Base-by-base conservation (phyloP, 2,329 filamentous ascomycete genomes). In the Aspergillus proliferans region DNA sequence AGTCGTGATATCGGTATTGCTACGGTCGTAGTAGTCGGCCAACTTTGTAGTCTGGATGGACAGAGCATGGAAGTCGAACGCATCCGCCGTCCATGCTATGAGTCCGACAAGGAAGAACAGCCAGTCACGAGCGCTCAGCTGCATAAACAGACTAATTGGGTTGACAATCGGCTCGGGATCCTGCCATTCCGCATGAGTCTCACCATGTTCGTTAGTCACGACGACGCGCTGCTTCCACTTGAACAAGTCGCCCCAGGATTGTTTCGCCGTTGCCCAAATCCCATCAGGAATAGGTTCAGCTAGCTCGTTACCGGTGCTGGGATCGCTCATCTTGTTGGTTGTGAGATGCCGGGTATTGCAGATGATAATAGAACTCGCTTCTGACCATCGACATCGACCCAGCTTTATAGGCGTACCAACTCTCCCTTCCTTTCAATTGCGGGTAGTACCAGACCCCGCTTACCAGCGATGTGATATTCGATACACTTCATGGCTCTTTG, bases 61-160 rank as follows among this genome's bases (percentile, higher is more conserved):
- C 7, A 92, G 76, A 22, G 87, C 85, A 68, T 90, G 86, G 64
- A 91, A 92, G 68, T 90, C 87, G 65, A 91, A 92, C 3, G 87
- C 87, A 65, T 92, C 88, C 49, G 86, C 87, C 1, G 82, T 86
- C 88, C 88, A 92, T 14, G 86, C 84, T 30, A 78, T 68, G 62
- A 91, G 83, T 3, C 86, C 87, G 9, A 89, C 84, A 38, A 86
- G 55, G 71, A 92, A 84, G 72, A 87, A 90, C 14, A 87, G 62
- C 87, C 87, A 92, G 63, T 86, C 83, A 52, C 76, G 80, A 21
- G 73, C 72, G 3, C 76, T 78, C 14, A 93, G 76, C 68, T 84
- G 77, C 24, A 75, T 76, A 52, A 89, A 74, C 26, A 92, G 75
- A 34, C 76, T 81, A 69, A 92, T 72, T 36, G 88, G 88, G 64